Evolutionary conservation across 768 basidiomycete genomes (phyloP).

Genomic region (Saitozyma podzolica): DNA sequence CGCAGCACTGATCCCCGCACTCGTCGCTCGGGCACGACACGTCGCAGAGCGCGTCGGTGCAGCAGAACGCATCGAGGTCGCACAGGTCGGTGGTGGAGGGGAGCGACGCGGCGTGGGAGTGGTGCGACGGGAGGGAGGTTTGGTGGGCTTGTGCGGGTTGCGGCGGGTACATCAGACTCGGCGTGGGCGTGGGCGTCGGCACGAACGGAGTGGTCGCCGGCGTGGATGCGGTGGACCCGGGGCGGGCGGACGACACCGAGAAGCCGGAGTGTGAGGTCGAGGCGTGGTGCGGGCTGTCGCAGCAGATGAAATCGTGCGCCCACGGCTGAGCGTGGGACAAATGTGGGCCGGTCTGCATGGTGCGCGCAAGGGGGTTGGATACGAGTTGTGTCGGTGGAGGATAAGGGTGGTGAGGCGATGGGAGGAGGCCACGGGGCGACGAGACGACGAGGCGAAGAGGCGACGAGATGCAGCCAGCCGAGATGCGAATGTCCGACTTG

Average conservation of each 20-base stretch:
- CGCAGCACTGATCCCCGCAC: conserved; percentile 21
- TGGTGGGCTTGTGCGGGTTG: conserved; percentile 1
- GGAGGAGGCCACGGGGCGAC: no score
- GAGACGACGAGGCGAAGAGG: no score
- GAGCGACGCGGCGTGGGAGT: not conserved
- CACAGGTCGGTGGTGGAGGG: not conserved
- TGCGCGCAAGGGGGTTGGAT: not conserved
- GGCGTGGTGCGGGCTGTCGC: conserved; percentile 36
- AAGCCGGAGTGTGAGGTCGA: conserved; percentile 21
- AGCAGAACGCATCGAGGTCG: not conserved
- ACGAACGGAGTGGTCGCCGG: not conserved
- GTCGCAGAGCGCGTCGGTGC: not conserved
- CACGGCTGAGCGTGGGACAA: conserved; percentile 34
- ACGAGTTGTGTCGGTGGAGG: no score
- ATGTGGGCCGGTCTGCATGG: conserved; percentile 10
- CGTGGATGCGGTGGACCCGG: conserved; percentile 1
- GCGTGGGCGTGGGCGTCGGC: conserved; percentile 7
- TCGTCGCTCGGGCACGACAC: conserved; percentile 13
- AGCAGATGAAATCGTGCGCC: conserved; percentile 42
- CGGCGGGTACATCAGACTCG: not conserved
- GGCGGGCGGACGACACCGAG: not conserved
- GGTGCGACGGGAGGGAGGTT: not conserved
- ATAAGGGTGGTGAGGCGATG: no score
- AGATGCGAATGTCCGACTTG: no score
- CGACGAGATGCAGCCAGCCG: no score